phyloP scores from a whole-genome alignment of 2,329 filamentous ascomycete genomes.

The Colletotrichum australisinense region DNA sequence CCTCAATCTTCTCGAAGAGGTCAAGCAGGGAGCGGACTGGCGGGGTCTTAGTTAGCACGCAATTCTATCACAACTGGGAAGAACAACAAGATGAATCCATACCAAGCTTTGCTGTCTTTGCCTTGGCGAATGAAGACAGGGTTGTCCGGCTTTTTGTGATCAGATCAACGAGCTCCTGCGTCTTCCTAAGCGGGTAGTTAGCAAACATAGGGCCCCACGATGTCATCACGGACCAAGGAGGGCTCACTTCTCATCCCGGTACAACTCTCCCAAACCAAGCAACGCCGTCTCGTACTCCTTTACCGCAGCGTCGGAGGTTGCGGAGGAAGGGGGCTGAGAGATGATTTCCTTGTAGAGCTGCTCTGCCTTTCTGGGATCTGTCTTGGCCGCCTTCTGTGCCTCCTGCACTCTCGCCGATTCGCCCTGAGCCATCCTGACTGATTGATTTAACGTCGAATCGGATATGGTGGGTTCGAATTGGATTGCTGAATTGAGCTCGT shows the following conservation, averaged over 20 bases:
- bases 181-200: conserved; percentile 65
- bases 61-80: neutral
- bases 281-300: conserved; percentile 93
- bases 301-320: conserved; percentile 84
- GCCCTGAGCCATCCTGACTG: conserved; percentile 63
- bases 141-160: conserved; percentile 91
- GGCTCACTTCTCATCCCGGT: conserved; percentile 84
- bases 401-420: conserved; percentile 81
- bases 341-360: conserved; percentile 90
- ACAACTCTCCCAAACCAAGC: conserved; percentile 90
- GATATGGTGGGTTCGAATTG: neutral
- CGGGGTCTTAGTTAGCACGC: neutral
- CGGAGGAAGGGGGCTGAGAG: conserved; percentile 83
- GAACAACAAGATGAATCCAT: conserved; percentile 49
- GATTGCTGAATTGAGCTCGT: neutral
- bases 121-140: conserved; percentile 96
- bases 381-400: conserved; percentile 85
- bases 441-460: neutral
- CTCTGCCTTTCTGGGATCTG: conserved; percentile 86
- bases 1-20: conserved; percentile 91
- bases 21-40: conserved; percentile 96
- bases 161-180: conserved; percentile 87
- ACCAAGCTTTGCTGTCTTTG: conserved; percentile 98
- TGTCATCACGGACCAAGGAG: conserved; percentile 42
- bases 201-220: conserved; percentile 15